These are phyloP conservation scores for Aspergillus carlsbadensis DNA, from an alignment of 495 filamentous ascomycete species.

Conservation along the genomic window DNA sequence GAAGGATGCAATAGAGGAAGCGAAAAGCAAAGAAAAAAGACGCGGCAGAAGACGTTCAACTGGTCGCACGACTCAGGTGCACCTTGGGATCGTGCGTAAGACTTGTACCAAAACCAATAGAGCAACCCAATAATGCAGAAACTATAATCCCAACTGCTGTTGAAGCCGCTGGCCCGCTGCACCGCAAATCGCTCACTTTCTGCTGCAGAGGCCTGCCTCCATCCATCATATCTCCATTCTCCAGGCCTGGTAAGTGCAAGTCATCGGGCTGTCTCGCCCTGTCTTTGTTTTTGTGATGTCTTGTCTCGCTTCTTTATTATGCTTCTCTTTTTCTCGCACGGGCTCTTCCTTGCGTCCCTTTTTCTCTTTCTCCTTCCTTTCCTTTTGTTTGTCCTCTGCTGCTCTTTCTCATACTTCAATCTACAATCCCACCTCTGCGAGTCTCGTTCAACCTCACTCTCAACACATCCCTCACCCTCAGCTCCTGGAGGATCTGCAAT, in stretches of 20 bases:
- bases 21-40: constrained; percentile 12
- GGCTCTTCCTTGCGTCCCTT: background rate
- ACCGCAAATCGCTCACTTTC: constrained; percentile 12
- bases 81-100: constrained; percentile 19
- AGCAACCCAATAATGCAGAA: constrained; percentile 9
- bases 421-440: background rate
- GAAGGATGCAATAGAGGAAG: constrained; percentile 10
- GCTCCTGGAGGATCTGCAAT: background rate
- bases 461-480: background rate
- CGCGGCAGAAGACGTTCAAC: constrained; percentile 10
- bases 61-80: constrained; percentile 21
- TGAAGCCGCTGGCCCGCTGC: constrained; percentile 3
- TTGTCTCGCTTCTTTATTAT: constrained; percentile 4
- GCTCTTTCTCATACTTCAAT: background rate
- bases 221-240: background rate
- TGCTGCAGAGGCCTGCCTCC: background rate
- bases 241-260: background rate
- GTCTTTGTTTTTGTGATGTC: constrained; percentile 1
- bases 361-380: constrained; percentile 3
- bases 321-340: background rate
- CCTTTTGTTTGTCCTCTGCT: constrained; percentile 7
- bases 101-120: constrained; percentile 10
- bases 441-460: background rate
- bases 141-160: constrained; percentile 8
- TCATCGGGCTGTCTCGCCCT: constrained; percentile 1